These are phyloP conservation scores for Metschnikowia proteae DNA, from an alignment of 805 yeast genomes.

Conservation along the genomic window DNA sequence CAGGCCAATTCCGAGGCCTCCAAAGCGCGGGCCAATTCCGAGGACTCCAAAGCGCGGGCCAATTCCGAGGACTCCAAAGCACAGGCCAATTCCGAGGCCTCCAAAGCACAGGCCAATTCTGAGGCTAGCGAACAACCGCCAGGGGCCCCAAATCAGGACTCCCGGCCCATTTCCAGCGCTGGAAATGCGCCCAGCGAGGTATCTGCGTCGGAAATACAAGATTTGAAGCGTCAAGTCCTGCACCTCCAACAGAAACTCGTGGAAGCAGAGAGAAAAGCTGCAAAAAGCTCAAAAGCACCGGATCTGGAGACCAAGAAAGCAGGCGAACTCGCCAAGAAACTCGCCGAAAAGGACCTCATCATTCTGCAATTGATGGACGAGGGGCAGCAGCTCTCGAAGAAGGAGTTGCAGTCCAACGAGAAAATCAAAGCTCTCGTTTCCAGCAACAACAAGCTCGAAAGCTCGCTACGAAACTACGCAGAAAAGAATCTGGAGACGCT, in stretches of 20 bases:
- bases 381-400: slow-evolving; percentile 67
- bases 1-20: not conserved
- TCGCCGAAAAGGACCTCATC: slow-evolving; percentile 52
- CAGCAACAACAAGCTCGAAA: slow-evolving; percentile 28
- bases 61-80: not conserved
- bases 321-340: slow-evolving; percentile 24
- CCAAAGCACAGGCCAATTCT: not conserved
- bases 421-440: slow-evolving; percentile 58
- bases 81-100: not conserved
- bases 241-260: not conserved
- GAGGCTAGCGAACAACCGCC: not conserved
- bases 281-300: not conserved
- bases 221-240: not conserved
- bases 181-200: too few relatives aligned
- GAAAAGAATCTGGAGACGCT: slow-evolving; percentile 31
- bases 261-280: not conserved
- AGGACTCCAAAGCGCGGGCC: too few relatives aligned
- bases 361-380: slow-evolving; percentile 68
- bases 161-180: too few relatives aligned
- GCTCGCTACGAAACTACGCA: slow-evolving; percentile 25
- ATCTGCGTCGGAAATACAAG: not conserved
- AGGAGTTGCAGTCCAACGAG: slow-evolving; percentile 66
- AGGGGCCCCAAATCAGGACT: too few relatives aligned
- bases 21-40: not conserved
- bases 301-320: not conserved